These are phyloP conservation scores for Pezicula neosporulosa DNA, from an alignment of 2,329 filamentous ascomycete genomes.

Conservation along the genomic window DNA sequence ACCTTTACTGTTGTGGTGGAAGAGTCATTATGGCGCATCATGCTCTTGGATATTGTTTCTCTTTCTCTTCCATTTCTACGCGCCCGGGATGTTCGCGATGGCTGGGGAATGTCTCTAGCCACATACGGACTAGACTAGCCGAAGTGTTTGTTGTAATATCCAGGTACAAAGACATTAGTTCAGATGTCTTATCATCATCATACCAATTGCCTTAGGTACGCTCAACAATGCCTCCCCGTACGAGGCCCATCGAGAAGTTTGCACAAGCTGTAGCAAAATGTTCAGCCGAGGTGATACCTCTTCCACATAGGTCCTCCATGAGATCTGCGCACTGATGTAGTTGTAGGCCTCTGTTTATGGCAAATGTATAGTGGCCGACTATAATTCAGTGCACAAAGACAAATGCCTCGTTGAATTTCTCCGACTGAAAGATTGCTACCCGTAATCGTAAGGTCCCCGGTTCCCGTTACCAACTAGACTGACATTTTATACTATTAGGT, in stretches of 20 bases:
- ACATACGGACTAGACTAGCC: too few relatives aligned
- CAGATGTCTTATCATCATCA: background rate
- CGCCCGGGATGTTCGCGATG: background rate
- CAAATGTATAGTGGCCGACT: conserved; percentile 87
- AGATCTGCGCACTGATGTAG: background rate
- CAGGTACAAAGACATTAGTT: too few relatives aligned
- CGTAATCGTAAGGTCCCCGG: conserved; percentile 57
- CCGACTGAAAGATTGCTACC: conserved; percentile 79
- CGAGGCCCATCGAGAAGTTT: conserved; percentile 66
- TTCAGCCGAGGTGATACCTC: conserved; percentile 53
- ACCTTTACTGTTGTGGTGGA: background rate
- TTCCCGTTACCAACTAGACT: background rate
- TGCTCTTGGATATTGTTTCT: background rate
- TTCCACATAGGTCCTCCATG: conserved; percentile 1
- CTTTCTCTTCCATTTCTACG: background rate
- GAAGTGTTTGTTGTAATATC: background rate
- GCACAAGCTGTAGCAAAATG: conserved; percentile 64
- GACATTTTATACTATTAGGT: conserved; percentile 33
- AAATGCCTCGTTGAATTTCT: conserved; percentile 87
- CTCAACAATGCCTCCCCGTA: conserved; percentile 32
- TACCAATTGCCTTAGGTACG: background rate
- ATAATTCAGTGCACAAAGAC: conserved; percentile 85
- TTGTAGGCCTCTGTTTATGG: conserved; percentile 78
- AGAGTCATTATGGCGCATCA: background rate
- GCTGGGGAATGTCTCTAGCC: background rate